Conservation (phyloP, 106 monocot genomes). For the Dendrobium chrysotoxum region DNA sequence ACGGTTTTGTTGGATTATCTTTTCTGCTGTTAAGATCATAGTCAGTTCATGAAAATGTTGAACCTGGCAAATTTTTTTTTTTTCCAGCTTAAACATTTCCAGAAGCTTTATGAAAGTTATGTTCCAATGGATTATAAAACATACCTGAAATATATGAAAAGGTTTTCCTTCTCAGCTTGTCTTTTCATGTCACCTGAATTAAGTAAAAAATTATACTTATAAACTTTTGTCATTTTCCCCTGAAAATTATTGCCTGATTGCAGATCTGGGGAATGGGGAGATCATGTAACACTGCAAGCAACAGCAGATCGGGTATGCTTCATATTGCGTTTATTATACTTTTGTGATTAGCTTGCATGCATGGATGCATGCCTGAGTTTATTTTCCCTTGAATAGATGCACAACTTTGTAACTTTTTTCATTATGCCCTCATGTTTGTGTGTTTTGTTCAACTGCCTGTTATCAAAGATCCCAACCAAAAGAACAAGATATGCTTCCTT, state of each 20-base stretch:
- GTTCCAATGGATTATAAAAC: constrained; percentile 83
- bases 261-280: constrained; percentile 95
- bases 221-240: neutral
- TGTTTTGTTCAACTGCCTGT: neutral
- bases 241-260: neutral
- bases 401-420: neutral
- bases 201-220: neutral
- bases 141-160: constrained; percentile 84
- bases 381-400: neutral
- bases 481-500: neutral
- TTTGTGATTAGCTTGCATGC: neutral
- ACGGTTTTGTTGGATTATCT: neutral
- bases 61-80: neutral
- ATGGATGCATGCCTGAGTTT: neutral
- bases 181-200: constrained; percentile 1
- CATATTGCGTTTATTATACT: neutral
- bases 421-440: neutral
- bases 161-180: constrained; percentile 34
- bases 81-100: constrained; percentile 72
- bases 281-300: constrained; percentile 84
- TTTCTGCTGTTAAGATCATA: neutral
- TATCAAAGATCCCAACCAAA: neutral
- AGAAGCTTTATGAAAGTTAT: constrained; percentile 75
- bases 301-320: constrained; percentile 78
- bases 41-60: neutral